Conservation (phyloP, 2,329 filamentous ascomycete species). For the Biscogniauxia mediterranea region DNA sequence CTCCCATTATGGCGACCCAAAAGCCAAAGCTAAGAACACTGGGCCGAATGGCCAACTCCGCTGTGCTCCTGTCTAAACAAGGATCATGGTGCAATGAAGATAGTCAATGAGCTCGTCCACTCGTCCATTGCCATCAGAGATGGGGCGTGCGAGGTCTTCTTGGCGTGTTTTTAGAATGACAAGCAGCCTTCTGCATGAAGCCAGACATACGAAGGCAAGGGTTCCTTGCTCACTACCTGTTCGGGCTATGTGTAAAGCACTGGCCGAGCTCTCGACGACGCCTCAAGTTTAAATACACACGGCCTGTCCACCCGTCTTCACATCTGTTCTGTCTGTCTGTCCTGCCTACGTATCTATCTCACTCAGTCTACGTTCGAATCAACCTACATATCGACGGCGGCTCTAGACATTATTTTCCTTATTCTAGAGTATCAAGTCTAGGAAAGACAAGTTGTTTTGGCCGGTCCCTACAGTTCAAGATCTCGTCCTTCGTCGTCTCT, state of each 20-base stretch:
- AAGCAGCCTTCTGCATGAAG: slow-evolving; percentile 21
- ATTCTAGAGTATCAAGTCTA: not conserved
- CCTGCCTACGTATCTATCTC: slow-evolving; percentile 1
- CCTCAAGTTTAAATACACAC: slow-evolving; percentile 22
- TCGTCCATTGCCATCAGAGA: slow-evolving; percentile 15
- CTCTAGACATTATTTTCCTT: not conserved
- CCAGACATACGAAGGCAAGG: slow-evolving; percentile 22
- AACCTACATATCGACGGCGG: not conserved
- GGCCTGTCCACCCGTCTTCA: slow-evolving; percentile 18
- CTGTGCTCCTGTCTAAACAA: slow-evolving; percentile 19
- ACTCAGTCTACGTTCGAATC: slow-evolving; percentile 1
- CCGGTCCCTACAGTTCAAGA: not conserved
- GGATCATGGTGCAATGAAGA: slow-evolving; percentile 23
- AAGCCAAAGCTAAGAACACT: not conserved
- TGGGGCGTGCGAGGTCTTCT: slow-evolving; percentile 14
- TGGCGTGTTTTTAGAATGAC: slow-evolving; percentile 15
- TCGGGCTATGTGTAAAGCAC: slow-evolving; percentile 18
- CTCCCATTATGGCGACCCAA: not conserved
- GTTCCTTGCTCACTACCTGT: slow-evolving; percentile 21
- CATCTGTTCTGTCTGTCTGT: slow-evolving; percentile 5
- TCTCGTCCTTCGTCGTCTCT: not conserved
- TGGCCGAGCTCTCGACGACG: slow-evolving; percentile 16
- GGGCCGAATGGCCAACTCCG: slow-evolving; percentile 1
- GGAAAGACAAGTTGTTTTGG: not conserved
- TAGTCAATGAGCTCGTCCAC: slow-evolving; percentile 18